These are phyloP conservation scores for Hepatocystis sp. DNA, from an alignment of 169 alveolate species.

Conservation along the genomic window DNA sequence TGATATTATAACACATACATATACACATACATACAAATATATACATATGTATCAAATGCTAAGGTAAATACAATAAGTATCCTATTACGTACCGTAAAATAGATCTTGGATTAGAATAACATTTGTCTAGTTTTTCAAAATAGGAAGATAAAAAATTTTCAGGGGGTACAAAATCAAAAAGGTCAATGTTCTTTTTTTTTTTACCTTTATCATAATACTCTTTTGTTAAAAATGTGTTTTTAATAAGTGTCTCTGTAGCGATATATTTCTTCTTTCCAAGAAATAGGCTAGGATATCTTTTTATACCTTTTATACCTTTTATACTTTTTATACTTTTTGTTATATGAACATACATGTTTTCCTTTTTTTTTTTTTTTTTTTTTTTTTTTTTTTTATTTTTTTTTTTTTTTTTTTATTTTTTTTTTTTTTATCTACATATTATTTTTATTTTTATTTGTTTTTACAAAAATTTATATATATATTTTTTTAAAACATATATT, in stretches of 20 bases:
- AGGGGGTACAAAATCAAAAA: conserved; percentile 86
- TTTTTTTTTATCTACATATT: neutral
- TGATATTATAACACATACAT: too few species aligned
- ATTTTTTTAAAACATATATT: too few species aligned
- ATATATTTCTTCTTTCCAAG: conserved; percentile 4
- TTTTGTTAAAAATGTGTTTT: conserved; percentile 57
- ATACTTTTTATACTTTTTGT: neutral
- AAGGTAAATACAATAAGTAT: too few species aligned
- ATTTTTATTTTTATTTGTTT: too few species aligned
- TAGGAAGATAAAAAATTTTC: conserved; percentile 80
- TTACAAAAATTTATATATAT: too few species aligned
- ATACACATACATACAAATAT: conserved; percentile 2
- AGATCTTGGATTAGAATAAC: conserved; percentile 87
- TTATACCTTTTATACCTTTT: neutral
- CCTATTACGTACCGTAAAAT: conserved; percentile 78
- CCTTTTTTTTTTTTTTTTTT: neutral
- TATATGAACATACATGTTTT: conserved; percentile 6
- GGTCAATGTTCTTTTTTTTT: conserved; percentile 61
- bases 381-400: neutral
- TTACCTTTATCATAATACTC: conserved; percentile 45
- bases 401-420: conserved; percentile 8
- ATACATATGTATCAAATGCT: neutral
- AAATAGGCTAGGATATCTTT: neutral
- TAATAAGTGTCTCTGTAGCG: conserved; percentile 61
- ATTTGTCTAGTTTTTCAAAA: conserved; percentile 81